Evolutionary conservation across 176 grass and related monocot genomes (phyloP), one percentile per base, ranked within the genome.

Genomic region (Thalia dealbata): DNA sequence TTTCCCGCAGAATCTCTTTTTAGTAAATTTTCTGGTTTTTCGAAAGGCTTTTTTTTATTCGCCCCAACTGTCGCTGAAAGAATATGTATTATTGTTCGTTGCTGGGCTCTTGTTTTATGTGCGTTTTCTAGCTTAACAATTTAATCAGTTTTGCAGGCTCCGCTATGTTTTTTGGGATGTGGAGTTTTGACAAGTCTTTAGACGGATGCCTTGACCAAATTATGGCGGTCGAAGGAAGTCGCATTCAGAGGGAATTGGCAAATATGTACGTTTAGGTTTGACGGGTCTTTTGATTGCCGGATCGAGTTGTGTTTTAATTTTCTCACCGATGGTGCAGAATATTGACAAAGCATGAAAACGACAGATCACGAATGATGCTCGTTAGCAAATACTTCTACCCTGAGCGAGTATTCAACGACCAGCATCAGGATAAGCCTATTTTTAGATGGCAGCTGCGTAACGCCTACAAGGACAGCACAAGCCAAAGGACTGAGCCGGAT

Each of bases 351-450:
- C 86, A 90, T 56, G 87, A 79, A 52, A 67, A 91, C 63, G 81
- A 88, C 10, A 46, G 22, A 69, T 73, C 45, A 23, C 55, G 81
- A 64, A 75, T 86, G 78, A 24, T 74, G 74, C 66, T 74, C 69
- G 79, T 97, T 55, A 84, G 80, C 27, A 84, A 50, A 22, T 74
- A 93, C 71, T 92, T 81, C 67, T 93, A 86, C 71, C 74, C 81
- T 9, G 95, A 97, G 81, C 83, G 77, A 84, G 81, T 97, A 44
- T 93, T 82, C 22, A 79, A 43, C 67, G 95, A 97, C 70, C 61
- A 86, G 70, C 75, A 97, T 86, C 78, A 82, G 78, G 87, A 88
- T 81, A 83, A 71, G 58, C 59, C 77, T 27, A 42, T 83, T 73
- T 82, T 86, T 78, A 87, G 83, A 38, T 97, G 95, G 85, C 79